Conservation (phyloP, 352 stramenopile species). For the Globisporangium paddicum region DNA sequence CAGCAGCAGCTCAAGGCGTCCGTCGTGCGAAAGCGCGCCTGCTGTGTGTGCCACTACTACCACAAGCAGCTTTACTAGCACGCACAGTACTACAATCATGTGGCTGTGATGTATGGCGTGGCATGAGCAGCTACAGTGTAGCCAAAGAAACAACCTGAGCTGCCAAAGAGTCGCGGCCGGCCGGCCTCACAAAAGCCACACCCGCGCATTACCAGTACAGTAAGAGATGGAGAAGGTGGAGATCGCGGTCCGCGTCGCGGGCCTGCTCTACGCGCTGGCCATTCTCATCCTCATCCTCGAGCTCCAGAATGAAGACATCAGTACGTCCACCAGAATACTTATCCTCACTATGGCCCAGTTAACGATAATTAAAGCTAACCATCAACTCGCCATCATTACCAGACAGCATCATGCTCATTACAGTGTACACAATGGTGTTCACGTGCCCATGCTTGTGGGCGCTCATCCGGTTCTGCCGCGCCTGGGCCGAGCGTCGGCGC, state of each 20-base stretch:
- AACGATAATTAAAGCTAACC: no score
- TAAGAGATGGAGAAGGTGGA: constrained; percentile 61
- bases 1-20: no score
- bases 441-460: constrained; percentile 79
- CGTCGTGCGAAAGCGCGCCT: not conserved
- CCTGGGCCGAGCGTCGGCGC: constrained; percentile 41
- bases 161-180: not conserved
- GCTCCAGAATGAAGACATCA: constrained; percentile 51
- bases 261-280: constrained; percentile 41
- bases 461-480: constrained; percentile 70
- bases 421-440: constrained; percentile 80
- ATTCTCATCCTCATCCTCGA: constrained; percentile 52
- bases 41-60: not conserved
- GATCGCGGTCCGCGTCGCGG: constrained; percentile 59
- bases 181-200: no score
- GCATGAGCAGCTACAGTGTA: not conserved
- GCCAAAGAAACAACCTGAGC: not conserved
- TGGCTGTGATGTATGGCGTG: not conserved
- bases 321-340: constrained; percentile 15
- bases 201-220: no score
- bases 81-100: not conserved
- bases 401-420: constrained; percentile 76
- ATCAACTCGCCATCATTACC: no score
- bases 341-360: no score
- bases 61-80: no score